Evolutionary conservation across 1,284 basidiomycete species (phyloP).

Genomic region (Sanghuangporus baumii): DNA sequence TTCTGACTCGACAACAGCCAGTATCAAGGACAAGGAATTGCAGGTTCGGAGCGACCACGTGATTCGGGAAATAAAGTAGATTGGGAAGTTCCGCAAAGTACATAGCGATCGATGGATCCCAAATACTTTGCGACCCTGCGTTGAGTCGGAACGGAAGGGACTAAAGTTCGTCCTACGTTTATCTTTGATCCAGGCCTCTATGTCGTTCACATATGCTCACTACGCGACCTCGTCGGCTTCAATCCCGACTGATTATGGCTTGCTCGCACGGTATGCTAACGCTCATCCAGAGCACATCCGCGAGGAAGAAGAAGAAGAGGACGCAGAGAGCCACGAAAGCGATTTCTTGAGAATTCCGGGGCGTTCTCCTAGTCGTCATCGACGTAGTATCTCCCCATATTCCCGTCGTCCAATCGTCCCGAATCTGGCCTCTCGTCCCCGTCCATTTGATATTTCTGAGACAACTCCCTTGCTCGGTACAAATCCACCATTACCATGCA

Average conservation of each 20-base stretch:
- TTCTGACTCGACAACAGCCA: too few species aligned
- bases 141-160: too few species aligned
- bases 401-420: constrained; percentile 29
- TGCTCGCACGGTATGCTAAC: constrained; percentile 45
- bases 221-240: constrained; percentile 42
- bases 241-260: constrained; percentile 56
- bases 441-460: constrained; percentile 30
- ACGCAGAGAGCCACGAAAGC: background rate
- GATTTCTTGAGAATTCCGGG: background rate
- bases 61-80: too few species aligned
- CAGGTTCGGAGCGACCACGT: too few species aligned
- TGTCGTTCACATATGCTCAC: constrained; percentile 46
- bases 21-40: too few species aligned
- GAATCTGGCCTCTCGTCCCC: constrained; percentile 26
- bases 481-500: constrained; percentile 38
- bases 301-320: constrained; percentile 14
- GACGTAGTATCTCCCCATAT: constrained; percentile 29
- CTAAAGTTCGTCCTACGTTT: background rate
- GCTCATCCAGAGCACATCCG: constrained; percentile 7
- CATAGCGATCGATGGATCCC: too few species aligned
- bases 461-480: constrained; percentile 48
- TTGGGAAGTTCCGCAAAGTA: too few species aligned
- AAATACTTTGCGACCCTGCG: too few species aligned
- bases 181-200: constrained; percentile 13
- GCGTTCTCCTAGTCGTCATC: background rate